Percentiles rank a stretch among this genome's conserved stretches.
Conservation (phyloP, 257 asterid species). For the Plantago major region DNA sequence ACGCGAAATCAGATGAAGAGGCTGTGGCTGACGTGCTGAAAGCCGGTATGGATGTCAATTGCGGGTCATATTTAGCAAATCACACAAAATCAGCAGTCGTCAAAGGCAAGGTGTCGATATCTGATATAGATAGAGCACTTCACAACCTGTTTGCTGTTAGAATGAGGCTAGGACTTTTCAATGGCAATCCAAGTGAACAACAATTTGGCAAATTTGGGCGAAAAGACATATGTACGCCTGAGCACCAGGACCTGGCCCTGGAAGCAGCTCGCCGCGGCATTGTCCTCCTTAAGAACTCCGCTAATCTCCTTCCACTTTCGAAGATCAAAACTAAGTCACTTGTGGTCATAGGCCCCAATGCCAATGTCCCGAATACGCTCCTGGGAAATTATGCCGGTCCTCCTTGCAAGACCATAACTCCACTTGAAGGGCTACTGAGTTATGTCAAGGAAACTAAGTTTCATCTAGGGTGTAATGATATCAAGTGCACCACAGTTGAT, state of each 20-base stretch:
- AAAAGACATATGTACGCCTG: slow-evolving; percentile 37
- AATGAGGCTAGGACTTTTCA: slow-evolving; percentile 64
- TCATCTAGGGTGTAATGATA: slow-evolving; percentile 41
- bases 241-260: slow-evolving; percentile 45
- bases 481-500: slow-evolving; percentile 39
- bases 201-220: slow-evolving; percentile 33
- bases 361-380: slow-evolving; percentile 33
- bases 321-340: slow-evolving; percentile 34
- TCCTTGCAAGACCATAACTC: slow-evolving; percentile 47
- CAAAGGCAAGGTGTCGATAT: slow-evolving; percentile 40
- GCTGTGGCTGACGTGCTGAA: slow-evolving; percentile 59
- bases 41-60: slow-evolving; percentile 77
- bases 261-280: slow-evolving; percentile 57
- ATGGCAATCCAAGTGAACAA: slow-evolving; percentile 37
- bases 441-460: slow-evolving; percentile 30
- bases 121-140: slow-evolving; percentile 60
- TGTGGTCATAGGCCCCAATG: slow-evolving; percentile 66
- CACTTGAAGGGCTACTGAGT: slow-evolving; percentile 41
- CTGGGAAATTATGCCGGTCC: slow-evolving; percentile 62
- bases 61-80: slow-evolving; percentile 42
- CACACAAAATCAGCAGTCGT: slow-evolving; percentile 47
- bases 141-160: slow-evolving; percentile 50
- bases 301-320: slow-evolving; percentile 46
- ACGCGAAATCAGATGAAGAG: slow-evolving; percentile 49
- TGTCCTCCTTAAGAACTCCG: slow-evolving; percentile 57